Evolutionary conservation across 1,284 basidiomycete genomes (phyloP), one percentile per base, ranked within the genome.

Genomic region (Porogramme epimiltina): DNA sequence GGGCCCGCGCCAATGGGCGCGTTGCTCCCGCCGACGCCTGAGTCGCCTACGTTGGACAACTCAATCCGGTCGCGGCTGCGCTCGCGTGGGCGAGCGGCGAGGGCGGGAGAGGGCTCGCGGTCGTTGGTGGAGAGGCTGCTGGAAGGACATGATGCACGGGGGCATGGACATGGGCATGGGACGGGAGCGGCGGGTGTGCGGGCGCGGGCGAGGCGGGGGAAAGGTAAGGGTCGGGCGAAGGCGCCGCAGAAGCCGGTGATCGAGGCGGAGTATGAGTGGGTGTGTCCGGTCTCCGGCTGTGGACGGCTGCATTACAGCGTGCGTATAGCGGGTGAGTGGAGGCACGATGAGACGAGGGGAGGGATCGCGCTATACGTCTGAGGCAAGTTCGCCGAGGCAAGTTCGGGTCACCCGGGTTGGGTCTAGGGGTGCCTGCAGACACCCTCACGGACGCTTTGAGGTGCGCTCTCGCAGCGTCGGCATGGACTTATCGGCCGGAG

Each of bases 231-330:
- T 44, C 69, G 68, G 47, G 70, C 60, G 40, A 33, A 50, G 39
- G 62, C 58, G 33, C 69, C 69, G 3, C 52, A 38, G 38, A 68
- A 67, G 38, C 51, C 51, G 0, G 48, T 28, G 20, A 64, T 82
- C 13, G 74, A 81, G 57, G 79, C 68, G 37, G 73, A 74, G 56
- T 71, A 77, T 59, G 73, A 78, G 55, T 89, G 85, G 85, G 61
- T 47, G 22, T 89, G 87, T 62, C 87, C 87, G 1, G 83, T 89
- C 3, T 56, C 70, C 2, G 73, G 72, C 1, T 89, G 87, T 61
- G 75, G 70, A 9, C 68, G 66, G 15, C 57, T 71, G 41, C 87
- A 89, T 65, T 66, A 73, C 20, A 87, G 84, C 59, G 73, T 85
- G 28, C 72, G 77, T 52, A 62, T 83, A 20, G 74, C 73, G 38